Evolutionary conservation across 2,329 filamentous ascomycete species (phyloP), one percentile per base, ranked within the genome.

Genomic region (Diaporthe ilicicola): DNA sequence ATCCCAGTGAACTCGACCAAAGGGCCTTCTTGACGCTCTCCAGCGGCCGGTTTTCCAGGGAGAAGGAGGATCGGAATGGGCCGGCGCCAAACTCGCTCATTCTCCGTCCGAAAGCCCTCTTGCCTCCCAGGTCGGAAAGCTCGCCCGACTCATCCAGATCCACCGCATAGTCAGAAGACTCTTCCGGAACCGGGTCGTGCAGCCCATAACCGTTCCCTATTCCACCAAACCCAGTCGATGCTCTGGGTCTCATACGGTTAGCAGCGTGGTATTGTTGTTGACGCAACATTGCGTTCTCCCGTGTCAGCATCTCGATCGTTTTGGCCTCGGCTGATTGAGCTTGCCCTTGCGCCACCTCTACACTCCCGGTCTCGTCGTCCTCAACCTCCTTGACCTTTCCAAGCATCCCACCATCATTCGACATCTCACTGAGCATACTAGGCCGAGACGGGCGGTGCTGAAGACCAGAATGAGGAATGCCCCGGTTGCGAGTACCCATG

Each of bases 371-470:
- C n/a, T 90, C 88, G 68, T 91, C 89, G 70, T 92, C 90, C 29
- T 91, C 90, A 3, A 91, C 89, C 78, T 93, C 91, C 74, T 92
- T 90, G 44, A 94, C 88, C 76, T 93, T 93, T 44, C 88, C 88
- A 17, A 91, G 84, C 80, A 89, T 87, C 66, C 82, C 85, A 44
- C 87, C 88, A 70, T 91, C 90, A 72, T 84, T 91, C 17, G 89
- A 88, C 88, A 92, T 90, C 77, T 93, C 91, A 73, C 91, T 93
- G 37, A 94, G 83, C 86, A 94, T 91, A 77, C 92, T 94, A 46
- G 92, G 91, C 65, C 92, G 90, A 17, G 94, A 97, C 5, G 93
- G 93, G 44, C 94, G 90, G 78, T 96, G 93, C 76, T 95, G 93
- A 39, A 97, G 85, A 71, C 89, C 91, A 34, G 92, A 88, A 73